Evolutionary conservation across 305 asterid species (phyloP).

Genomic region (Plantago lanceolata): DNA sequence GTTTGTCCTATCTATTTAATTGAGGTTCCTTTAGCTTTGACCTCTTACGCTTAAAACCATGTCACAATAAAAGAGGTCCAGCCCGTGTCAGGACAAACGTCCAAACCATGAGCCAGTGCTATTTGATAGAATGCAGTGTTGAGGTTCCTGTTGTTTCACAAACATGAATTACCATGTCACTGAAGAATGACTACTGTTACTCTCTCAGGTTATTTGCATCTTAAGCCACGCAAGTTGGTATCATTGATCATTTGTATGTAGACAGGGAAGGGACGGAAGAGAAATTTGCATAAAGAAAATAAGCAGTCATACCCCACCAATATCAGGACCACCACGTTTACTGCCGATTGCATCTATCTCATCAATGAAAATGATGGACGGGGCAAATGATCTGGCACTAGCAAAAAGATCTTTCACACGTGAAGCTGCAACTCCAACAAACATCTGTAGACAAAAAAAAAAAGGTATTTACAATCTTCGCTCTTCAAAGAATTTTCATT

Average conservation of each 20-base stretch:
- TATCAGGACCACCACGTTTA: constrained; percentile 99
- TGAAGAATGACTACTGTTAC: constrained; percentile 8
- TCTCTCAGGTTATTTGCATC: constrained; percentile 8
- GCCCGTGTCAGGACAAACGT: too few species aligned
- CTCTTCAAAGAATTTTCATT: constrained; percentile 13
- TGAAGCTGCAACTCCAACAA: constrained; percentile 99
- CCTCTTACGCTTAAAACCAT: too few species aligned
- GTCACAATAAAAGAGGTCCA: too few species aligned
- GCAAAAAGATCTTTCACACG: constrained; percentile 98
- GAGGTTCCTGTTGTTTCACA: constrained; percentile 5
- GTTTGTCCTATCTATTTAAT: too few species aligned
- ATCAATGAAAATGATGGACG: constrained; percentile 94
- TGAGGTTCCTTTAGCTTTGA: too few species aligned
- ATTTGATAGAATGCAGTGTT: too few species aligned
- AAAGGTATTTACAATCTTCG: constrained; percentile 20
- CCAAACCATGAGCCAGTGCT: too few species aligned
- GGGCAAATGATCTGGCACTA: constrained; percentile 92
- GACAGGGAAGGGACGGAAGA: constrained; percentile 8
- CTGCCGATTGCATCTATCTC: constrained; percentile 99
- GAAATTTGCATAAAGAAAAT: constrained; percentile 17
- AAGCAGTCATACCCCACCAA: constrained; percentile 83
- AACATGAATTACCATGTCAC: constrained; percentile 17
- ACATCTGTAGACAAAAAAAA: constrained; percentile 64
- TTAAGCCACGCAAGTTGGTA: constrained; percentile 7
- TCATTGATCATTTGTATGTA: constrained; percentile 14